phyloP scores from a whole-genome alignment of 2,329 filamentous ascomycete species.

The Colletotrichum tanaceti region DNA sequence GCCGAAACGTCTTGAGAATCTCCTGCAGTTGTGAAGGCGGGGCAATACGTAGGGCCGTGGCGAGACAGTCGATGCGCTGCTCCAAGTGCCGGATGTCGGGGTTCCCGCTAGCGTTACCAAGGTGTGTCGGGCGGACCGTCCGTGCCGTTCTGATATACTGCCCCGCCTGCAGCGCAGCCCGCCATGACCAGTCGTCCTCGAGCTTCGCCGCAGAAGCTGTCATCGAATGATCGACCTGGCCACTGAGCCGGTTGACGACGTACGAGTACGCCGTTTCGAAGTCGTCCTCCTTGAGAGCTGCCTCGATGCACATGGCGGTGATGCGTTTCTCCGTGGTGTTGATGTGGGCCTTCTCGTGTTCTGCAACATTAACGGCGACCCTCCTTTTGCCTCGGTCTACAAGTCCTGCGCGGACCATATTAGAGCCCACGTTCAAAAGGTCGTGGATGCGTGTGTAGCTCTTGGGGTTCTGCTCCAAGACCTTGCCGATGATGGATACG shows the following conservation, averaged over 20 bases:
- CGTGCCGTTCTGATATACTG: conserved; percentile 71
- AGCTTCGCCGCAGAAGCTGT: conserved; percentile 44
- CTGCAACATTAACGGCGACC: conserved; percentile 42
- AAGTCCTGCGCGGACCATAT: conserved; percentile 72
- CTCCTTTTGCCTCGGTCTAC: conserved; percentile 48
- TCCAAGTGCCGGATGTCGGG: conserved; percentile 77
- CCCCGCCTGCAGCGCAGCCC: conserved; percentile 81
- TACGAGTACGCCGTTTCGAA: conserved; percentile 91
- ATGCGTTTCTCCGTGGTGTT: conserved; percentile 70
- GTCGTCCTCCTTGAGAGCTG: conserved; percentile 79
- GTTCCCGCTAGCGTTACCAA: conserved; percentile 70
- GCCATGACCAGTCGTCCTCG: conserved; percentile 79
- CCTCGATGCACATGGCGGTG: conserved; percentile 83
- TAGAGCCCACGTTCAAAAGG: conserved; percentile 74
- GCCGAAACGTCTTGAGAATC: conserved; percentile 78
- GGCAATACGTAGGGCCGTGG: conserved; percentile 79
- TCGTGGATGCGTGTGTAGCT: conserved; percentile 82
- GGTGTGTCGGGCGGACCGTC: conserved; percentile 67
- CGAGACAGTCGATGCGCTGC: conserved; percentile 83
- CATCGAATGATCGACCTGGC: conserved; percentile 44
- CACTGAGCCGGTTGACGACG: conserved; percentile 75
- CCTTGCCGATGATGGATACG: conserved; percentile 76
- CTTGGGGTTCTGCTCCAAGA: conserved; percentile 79
- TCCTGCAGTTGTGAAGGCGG: conserved; percentile 77
- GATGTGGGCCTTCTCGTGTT: conserved; percentile 46